Evolutionary conservation across 1,284 basidiomycete genomes (phyloP).

Genomic region (Coriolopsis trogii): DNA sequence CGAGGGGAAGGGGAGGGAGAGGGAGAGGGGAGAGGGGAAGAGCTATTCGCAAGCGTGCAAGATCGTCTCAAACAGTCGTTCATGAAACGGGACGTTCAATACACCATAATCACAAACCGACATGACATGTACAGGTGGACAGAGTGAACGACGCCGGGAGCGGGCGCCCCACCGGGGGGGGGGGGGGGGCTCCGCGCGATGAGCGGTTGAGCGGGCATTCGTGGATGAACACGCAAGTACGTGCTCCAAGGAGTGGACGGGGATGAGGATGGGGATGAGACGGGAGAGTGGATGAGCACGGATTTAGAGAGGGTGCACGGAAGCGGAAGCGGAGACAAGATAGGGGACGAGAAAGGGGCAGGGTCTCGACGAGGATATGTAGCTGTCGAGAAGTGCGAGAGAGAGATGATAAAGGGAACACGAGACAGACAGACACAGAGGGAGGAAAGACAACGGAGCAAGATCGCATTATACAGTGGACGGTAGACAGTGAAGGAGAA

Average conservation of each 20-base stretch:
- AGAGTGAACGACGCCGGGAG: no score
- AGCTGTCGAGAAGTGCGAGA: slow-evolving; percentile 16
- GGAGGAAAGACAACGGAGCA: neutral
- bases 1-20: no score
- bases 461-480: slow-evolving; percentile 10
- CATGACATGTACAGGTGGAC: no score
- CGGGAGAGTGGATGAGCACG: neutral
- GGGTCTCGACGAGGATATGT: slow-evolving; percentile 25
- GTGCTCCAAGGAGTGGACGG: neutral
- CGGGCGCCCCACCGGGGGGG: no score
- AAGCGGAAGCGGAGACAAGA: neutral
- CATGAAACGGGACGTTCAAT: no score
- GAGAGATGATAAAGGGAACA: neutral
- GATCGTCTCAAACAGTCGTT: no score
- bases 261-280: neutral
- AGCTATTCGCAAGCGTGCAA: no score
- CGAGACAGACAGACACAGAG: neutral
- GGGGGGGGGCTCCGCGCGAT: no score
- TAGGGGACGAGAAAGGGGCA: neutral
- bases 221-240: neutral
- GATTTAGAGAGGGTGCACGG: neutral
- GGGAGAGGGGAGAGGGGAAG: no score
- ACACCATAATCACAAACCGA: no score
- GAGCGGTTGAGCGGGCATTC: no score
- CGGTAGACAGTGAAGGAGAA: neutral